Base-by-base conservation (phyloP, 2,329 filamentous ascomycete species). In the Coniella lustricola region DNA sequence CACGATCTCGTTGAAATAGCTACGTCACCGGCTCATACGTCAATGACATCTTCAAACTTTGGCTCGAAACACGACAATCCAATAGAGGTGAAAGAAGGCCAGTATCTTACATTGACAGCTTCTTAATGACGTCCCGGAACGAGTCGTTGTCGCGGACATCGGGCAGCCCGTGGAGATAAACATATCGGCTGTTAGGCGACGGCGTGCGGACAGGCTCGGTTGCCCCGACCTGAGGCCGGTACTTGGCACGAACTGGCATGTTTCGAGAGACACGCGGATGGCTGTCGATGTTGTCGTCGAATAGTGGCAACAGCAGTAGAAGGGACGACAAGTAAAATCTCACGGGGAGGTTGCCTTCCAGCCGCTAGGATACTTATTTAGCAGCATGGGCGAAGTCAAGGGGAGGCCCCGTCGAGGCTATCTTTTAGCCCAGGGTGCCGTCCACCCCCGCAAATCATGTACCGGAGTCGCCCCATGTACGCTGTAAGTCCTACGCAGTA, bases 61-160 rank as follows among this genome's bases (percentile, higher is more conserved):
- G 21, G 17, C 7, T 10, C 25, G 10, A 17, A 14, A 12, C 17
- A 7, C 13, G 36, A 12, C 17, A 7, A 12, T 3, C 7, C 10
- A 8, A 20, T 5, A 17, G 4, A n/a, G 13, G 13, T n/a, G n/a
- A n/a, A n/a, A n/a, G n/a, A n/a, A n/a, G n/a, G n/a, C n/a, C n/a
- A n/a, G n/a, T n/a, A n/a, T 14, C 74, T 52, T 63, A 84, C 80
- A 72, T 61, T 2, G 82, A 83, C 32, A 88, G 70, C 67, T 85
- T 84, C 67, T 81, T 80, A 48, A 85, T 77, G 16, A 87, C 71
- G 13, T 73, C 71, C 39, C 81, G 77, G 59, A 87, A 86, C 20
- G 68, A 64, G 57, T 87, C 82, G 20, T 75, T 67, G 14, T 74
- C 66, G 7, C 61, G 64, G 56, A 87, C 83, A 35, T 75, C 65